Conservation (phyloP, 2,329 filamentous ascomycete species). For the Fusarium mangiferae region DNA sequence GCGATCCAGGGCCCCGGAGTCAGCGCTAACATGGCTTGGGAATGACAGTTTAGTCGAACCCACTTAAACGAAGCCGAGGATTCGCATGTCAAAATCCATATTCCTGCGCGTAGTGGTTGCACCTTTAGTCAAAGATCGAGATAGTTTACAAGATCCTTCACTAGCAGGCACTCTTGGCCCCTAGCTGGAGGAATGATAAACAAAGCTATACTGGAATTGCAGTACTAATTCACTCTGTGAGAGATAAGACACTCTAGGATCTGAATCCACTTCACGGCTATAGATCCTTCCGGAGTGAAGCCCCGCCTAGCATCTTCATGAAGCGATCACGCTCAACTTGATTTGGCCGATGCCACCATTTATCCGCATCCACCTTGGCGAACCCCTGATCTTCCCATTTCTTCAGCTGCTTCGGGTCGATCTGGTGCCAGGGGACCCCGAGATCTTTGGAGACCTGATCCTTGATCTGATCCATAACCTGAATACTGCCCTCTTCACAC, state of each 20-base stretch:
- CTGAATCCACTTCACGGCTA: neutral
- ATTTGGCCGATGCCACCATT: conserved; percentile 28
- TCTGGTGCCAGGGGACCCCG: conserved; percentile 26
- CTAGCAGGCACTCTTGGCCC: neutral
- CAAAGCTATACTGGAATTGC: neutral
- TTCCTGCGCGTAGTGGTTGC: neutral
- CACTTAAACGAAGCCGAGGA: neutral
- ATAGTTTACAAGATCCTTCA: neutral
- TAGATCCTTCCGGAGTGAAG: neutral
- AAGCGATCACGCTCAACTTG: conserved; percentile 19
- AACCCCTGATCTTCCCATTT: conserved; percentile 24
- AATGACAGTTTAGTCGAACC: neutral
- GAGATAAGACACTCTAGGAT: neutral
- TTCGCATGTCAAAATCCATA: too few relatives aligned
- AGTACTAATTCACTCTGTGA: neutral
- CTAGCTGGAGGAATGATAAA: neutral
- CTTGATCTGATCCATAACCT: conserved; percentile 1
- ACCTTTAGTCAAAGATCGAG: neutral
- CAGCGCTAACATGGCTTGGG: neutral
- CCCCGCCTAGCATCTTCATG: neutral
- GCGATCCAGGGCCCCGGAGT: neutral
- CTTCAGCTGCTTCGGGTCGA: neutral
- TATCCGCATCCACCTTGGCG: conserved; percentile 1
- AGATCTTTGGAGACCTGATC: conserved; percentile 36
- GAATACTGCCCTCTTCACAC: accelerated